Base-by-base conservation (phyloP, 192 early-diverging fungal species). In the Backusella circina region DNA sequence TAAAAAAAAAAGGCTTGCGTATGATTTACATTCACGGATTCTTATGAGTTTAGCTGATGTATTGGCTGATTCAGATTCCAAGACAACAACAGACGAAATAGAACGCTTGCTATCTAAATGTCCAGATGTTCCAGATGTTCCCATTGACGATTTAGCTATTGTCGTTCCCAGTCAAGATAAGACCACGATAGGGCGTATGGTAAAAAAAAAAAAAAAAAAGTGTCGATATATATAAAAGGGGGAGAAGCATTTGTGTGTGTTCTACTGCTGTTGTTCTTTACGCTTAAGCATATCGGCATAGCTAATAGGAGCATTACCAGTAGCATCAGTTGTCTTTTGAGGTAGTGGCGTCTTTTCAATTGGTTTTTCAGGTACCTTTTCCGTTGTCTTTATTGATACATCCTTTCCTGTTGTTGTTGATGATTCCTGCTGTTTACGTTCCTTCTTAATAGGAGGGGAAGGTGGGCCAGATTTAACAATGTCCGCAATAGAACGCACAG, bases 21-120 rank as follows among this genome's bases (percentile, higher is more conserved):
- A 83, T 73, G 83, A 86, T 77, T 74, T 88, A 70, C 85, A 86
- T 28, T 78, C 79, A 5, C 84, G 83, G 64, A 85, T 88, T 54
- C 70, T 88, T 1, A 75, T 81, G 71, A 84, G 83, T 30, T 77
- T 88, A 23, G 82, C 85, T 30, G 77, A 79, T 33, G 84, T 84
- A 21, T 73, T 84, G 18, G 85, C 83, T 13, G 77, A 81, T 67
- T 77, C 78, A 73, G 74, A 65, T 6, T 54, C 81, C 23, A 85
- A 65, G 38, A 74, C 85, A 3, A 78, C 84, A 28, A 41, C 69
- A 3, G 82, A 80, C 12, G 85, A 85, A 66, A 73, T 86, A 38
- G 67, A 74, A 61, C 68, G 79, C 0, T 78, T 86, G 5, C 35
- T 81, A 57, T 73, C 70, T 35, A 77, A 76, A 71, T 84, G 86